phyloP scores from a whole-genome alignment of 2,329 filamentous ascomycete genomes.

The Gaeumannomyces tritici region DNA sequence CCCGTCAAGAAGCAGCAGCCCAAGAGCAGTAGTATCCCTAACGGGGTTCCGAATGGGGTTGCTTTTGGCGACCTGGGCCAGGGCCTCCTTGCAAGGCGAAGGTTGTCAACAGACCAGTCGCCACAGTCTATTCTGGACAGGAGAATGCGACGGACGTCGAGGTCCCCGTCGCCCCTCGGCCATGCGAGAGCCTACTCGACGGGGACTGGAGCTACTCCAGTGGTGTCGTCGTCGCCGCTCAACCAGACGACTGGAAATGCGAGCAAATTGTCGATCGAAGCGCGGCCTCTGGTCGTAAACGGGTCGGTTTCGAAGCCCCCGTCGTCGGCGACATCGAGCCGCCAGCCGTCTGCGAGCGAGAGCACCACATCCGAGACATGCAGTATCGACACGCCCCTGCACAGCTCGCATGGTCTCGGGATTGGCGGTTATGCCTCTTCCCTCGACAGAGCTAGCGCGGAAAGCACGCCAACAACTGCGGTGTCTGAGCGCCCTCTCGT shows the following conservation, averaged over 20 bases:
- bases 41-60: conserved; percentile 21
- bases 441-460: background rate
- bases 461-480: background rate
- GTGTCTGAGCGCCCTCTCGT: conserved; percentile 36
- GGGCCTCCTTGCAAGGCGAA: conserved; percentile 29
- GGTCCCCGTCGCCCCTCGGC: conserved; percentile 46
- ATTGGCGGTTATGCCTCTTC: conserved; percentile 10
- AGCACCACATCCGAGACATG: conserved; percentile 15
- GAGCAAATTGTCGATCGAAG: conserved; percentile 21
- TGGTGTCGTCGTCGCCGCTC: conserved; percentile 27
- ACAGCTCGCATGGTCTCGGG: conserved; percentile 23
- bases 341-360: conserved; percentile 18
- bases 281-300: conserved; percentile 29
- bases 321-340: conserved; percentile 15
- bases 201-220: conserved; percentile 27
- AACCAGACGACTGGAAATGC: conserved; percentile 17
- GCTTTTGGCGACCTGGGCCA: conserved; percentile 38
- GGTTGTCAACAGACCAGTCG: conserved; percentile 43
- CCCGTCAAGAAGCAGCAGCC: conserved; percentile 11
- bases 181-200: conserved; percentile 35
- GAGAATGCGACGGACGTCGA: conserved; percentile 41
- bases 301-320: conserved; percentile 24
- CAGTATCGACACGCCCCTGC: conserved; percentile 25
- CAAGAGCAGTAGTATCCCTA: conserved; percentile 19
- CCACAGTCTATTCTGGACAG: conserved; percentile 44